These are phyloP conservation scores for Hymenoscyphus linearis DNA, from an alignment of 2,329 filamentous ascomycete genomes.

Conservation along the genomic window DNA sequence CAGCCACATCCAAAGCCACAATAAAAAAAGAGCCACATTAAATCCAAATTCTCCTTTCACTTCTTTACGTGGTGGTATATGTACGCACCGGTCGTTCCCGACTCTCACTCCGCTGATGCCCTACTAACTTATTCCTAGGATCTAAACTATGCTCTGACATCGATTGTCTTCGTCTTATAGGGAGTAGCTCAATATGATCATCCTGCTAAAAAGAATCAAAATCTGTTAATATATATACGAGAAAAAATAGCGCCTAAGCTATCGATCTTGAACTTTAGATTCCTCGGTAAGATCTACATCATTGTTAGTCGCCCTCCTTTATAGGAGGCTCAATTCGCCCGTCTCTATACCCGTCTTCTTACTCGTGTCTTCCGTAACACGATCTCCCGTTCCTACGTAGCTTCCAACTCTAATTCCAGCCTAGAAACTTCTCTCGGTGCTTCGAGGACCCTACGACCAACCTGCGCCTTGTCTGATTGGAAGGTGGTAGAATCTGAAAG, in stretches of 20 bases:
- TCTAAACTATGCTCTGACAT: neutral
- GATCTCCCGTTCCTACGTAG: constrained; percentile 28
- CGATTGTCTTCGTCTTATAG: constrained; percentile 3
- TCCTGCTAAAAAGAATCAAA: constrained; percentile 10
- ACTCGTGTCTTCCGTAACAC: neutral
- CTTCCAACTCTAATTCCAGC: constrained; percentile 55
- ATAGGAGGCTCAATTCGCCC: constrained; percentile 6
- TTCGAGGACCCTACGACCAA: constrained; percentile 84
- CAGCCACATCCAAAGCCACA: no score
- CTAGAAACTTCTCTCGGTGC: constrained; percentile 68
- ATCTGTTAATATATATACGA: constrained; percentile 8
- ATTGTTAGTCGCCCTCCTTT: constrained; percentile 11
- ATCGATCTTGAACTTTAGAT: constrained; percentile 1
- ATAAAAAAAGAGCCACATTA: no score
- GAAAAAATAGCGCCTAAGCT: neutral
- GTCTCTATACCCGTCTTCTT: constrained; percentile 5
- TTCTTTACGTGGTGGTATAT: no score
- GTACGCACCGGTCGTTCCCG: neutral
- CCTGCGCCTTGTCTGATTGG: constrained; percentile 74
- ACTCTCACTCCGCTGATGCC: neutral
- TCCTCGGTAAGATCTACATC: constrained; percentile 15
- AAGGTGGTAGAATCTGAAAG: constrained; percentile 82
- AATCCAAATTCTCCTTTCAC: no score
- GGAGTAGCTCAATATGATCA: constrained; percentile 18
- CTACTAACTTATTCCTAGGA: neutral